Percentiles rank a stretch among this genome's conserved stretches.
Evolutionary conservation across 352 stramenopile species (phyloP).

Genomic region (Pythium chondricola): DNA sequence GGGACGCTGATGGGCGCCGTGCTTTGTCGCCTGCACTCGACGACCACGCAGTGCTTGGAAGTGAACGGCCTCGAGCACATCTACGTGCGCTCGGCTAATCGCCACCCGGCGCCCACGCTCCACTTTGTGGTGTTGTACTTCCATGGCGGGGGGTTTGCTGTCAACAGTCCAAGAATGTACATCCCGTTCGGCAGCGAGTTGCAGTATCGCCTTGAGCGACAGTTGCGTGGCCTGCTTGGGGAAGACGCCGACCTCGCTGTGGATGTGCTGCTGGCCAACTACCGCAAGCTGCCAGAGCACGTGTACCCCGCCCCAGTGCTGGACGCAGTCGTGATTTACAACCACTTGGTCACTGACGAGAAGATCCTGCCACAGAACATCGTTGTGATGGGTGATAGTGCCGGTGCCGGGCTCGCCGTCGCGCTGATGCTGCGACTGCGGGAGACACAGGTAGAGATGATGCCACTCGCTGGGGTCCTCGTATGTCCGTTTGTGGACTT

Average conservation of each 20-base stretch:
- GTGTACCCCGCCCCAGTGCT: constrained; percentile 12
- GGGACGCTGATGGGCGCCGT: constrained; percentile 11
- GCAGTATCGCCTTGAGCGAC: constrained; percentile 7
- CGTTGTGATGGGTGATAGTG: constrained; percentile 18
- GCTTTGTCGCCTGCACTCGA: constrained; percentile 8
- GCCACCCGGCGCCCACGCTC: neutral
- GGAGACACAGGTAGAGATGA: constrained; percentile 18
- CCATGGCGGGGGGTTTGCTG: constrained; percentile 16
- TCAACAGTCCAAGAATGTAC: constrained; percentile 20
- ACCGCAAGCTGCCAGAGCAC: constrained; percentile 32
- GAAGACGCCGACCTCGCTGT: constrained; percentile 1
- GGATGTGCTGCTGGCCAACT: constrained; percentile 32
- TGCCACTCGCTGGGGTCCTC: constrained; percentile 26
- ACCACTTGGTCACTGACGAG: constrained; percentile 5
- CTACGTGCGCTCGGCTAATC: neutral
- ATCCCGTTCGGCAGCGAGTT: constrained; percentile 25
- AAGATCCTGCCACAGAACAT: constrained; percentile 6
- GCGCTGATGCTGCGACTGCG: constrained; percentile 17
- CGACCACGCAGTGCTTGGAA: neutral
- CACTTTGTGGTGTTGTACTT: constrained; percentile 16
- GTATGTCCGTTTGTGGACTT: constrained; percentile 40
- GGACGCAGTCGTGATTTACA: constrained; percentile 17
- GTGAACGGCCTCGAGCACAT: constrained; percentile 20
- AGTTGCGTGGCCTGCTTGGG: neutral
- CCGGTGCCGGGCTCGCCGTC: constrained; percentile 10